These are phyloP conservation scores for Termitomyces eurrhizus DNA, from an alignment of 768 basidiomycete genomes.

Conservation along the genomic window DNA sequence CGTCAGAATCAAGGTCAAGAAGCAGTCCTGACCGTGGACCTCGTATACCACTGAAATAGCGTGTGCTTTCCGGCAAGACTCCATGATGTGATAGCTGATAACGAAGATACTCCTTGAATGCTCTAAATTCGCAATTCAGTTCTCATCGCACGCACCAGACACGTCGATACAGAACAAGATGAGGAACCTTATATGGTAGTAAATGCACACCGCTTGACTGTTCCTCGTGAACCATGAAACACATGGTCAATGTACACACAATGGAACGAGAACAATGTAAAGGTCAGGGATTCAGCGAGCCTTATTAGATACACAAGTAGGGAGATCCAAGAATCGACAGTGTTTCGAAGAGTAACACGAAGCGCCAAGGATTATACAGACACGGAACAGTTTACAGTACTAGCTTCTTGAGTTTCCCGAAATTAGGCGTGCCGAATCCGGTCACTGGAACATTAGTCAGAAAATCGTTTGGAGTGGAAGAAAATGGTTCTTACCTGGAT, in stretches of 20 bases:
- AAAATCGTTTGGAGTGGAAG: background rate
- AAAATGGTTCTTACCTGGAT: slow-evolving; percentile 41
- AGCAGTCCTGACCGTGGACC: background rate
- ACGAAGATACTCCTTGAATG: background rate
- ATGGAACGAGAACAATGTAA: background rate
- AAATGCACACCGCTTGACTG: background rate
- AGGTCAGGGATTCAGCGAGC: background rate
- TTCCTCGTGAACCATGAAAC: background rate
- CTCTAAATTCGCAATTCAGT: background rate
- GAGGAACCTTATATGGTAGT: background rate
- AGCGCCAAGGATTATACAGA: background rate
- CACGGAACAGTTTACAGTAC: slow-evolving; percentile 16
- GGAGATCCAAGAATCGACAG: background rate
- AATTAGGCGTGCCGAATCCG: slow-evolving; percentile 53
- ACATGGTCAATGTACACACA: background rate
- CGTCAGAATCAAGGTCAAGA: background rate
- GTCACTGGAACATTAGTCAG: slow-evolving; percentile 34
- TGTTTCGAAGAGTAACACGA: background rate
- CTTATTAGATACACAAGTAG: background rate
- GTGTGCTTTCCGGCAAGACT: background rate
- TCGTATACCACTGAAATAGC: background rate
- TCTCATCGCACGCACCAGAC: background rate
- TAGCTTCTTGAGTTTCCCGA: slow-evolving; percentile 39
- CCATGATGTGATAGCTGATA: background rate
- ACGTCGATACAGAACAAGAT: background rate